Evolutionary conservation across 345 rosid genomes (phyloP), one percentile per base, ranked within the genome.

Genomic region (Turnera subulata): DNA sequence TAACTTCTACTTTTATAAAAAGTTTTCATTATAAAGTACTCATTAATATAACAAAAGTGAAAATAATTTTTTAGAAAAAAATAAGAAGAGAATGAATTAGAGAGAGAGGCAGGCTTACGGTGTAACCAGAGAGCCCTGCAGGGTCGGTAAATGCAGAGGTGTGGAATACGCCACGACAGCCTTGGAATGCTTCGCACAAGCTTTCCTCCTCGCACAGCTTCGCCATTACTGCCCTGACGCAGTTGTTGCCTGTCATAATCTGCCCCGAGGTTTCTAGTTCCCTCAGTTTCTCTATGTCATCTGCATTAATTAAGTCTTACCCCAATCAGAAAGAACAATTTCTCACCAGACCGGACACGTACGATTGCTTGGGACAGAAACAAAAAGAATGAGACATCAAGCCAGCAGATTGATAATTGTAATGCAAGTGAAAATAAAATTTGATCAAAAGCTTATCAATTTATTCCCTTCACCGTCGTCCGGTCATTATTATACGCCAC

Each of bases 91-190:
- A 18, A 50, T 6, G 6, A 15, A 32, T n/a, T n/a, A n/a, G n/a
- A n/a, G 15, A 17, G 9, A 26, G 17, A 11, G 0, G 35, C 15
- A 33, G 23, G 74, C 82, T 57, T 50, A 92, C 98, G 26, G 98
- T 80, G 68, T 92, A 92, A 16, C 98, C 98, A 20, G 98, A 84
- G 58, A 92, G 78, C 24, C 98, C 98, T 17, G 88, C 82, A 0
- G 95, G 95, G 62, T 92, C 98, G 0, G 67, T 67, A 40, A 89
- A 89, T 0, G 89, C 75, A 35, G 85, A 63, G 69, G 96, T 83
- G 77, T 92, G 98, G 59, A 92, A 83, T 14, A 92, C 91, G 59
- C 88, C 96, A 56, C 67, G 69, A 71, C 98, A 92, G 15, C 95
- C 98, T 10, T 83, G 76, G 47, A 92, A 83, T 11, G 95, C 96